phyloP scores from a whole-genome alignment of 768 basidiomycete species.

The Astraeus odoratus region DNA sequence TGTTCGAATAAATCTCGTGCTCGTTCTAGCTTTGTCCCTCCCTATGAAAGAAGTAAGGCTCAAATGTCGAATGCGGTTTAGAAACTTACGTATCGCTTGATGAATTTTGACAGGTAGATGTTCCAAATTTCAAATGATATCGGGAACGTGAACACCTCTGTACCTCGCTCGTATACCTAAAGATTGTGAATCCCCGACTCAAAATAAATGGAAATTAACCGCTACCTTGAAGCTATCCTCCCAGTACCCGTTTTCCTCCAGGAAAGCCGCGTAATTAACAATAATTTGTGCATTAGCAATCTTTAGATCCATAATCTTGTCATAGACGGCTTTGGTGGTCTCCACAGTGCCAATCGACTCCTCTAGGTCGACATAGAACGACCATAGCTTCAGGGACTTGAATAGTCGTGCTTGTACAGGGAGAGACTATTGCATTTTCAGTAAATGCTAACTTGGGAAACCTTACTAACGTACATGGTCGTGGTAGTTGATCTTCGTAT shows the following conservation, averaged over 20 bases:
- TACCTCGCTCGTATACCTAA: conserved; percentile 92
- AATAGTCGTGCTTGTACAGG: conserved; percentile 86
- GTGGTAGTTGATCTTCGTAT: conserved; percentile 86
- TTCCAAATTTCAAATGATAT: conserved; percentile 99
- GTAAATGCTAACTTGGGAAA: background rate
- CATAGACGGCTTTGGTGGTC: conserved; percentile 86
- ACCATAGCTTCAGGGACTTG: conserved; percentile 98
- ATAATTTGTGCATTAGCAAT: conserved; percentile 98
- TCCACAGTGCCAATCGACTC: conserved; percentile 95
- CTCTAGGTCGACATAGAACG: conserved; percentile 95
- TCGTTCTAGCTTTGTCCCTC: conserved; percentile 89
- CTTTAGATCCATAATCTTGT: conserved; percentile 91
- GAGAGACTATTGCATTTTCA: conserved; percentile 47
- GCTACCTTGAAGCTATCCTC: conserved; percentile 95
- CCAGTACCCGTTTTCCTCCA: conserved; percentile 97
- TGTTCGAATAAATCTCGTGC: conserved; percentile 98
- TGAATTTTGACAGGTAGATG: conserved; percentile 94
- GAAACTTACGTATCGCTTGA: conserved; percentile 83
- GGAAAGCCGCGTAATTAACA: conserved; percentile 93
- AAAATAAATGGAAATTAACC: background rate
- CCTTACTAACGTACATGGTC: conserved; percentile 64
- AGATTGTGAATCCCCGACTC: conserved; percentile 8
- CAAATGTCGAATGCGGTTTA: background rate
- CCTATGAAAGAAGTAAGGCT: conserved; percentile 37
- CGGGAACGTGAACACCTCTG: conserved; percentile 96